Conservation (phyloP, 768 basidiomycete genomes). For the Suillus subluteus region DNA sequence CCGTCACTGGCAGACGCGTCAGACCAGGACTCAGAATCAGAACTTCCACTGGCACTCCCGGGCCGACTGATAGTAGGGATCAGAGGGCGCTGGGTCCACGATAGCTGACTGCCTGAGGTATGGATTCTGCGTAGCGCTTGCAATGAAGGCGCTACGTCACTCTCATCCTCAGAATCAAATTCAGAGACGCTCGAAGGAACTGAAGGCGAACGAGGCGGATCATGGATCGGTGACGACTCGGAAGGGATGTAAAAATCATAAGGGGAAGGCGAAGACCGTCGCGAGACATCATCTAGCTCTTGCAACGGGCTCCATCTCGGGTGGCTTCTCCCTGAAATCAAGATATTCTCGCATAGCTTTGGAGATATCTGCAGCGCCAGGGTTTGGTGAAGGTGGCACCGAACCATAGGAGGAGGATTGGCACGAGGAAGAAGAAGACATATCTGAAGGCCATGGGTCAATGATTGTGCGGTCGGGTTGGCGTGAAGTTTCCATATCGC, state of each 20-base stretch:
- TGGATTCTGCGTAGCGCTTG: background rate
- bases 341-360: constrained; percentile 18
- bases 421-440: constrained; percentile 19
- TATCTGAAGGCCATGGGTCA: constrained; percentile 11
- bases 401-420: constrained; percentile 24
- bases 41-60: constrained; percentile 19
- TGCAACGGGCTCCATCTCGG: constrained; percentile 16
- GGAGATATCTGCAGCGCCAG: constrained; percentile 9
- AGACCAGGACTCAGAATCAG: constrained; percentile 28
- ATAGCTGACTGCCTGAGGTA: background rate
- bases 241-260: constrained; percentile 25
- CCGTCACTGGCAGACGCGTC: constrained; percentile 12
- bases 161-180: constrained; percentile 23
- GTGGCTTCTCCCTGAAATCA: constrained; percentile 7
- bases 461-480: constrained; percentile 15
- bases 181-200: constrained; percentile 12
- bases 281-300: background rate
- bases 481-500: constrained; percentile 21
- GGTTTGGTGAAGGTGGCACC: constrained; percentile 24
- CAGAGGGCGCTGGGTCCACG: background rate
- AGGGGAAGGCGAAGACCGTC: constrained; percentile 22
- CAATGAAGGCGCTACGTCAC: background rate
- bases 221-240: constrained; percentile 15
- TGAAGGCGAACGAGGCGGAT: constrained; percentile 24
- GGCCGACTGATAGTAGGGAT: background rate